A percentile compares a stretch with the other conserved stretches of the same genome.
These are phyloP conservation scores for Lactarius tabidus DNA, from an alignment of 768 basidiomycete genomes.

Conservation along the genomic window DNA sequence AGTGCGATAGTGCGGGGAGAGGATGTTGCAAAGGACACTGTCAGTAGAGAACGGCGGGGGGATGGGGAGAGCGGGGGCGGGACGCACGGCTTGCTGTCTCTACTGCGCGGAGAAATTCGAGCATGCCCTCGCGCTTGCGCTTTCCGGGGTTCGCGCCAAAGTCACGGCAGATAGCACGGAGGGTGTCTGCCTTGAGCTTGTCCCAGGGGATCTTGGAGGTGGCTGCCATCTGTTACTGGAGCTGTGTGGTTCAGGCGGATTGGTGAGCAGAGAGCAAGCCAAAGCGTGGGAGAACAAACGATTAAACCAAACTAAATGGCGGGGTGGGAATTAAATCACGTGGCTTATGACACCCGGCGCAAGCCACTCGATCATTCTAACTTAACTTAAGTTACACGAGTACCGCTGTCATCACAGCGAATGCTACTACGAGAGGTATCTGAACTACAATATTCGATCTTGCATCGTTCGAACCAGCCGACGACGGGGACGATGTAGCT, in stretches of 20 bases:
- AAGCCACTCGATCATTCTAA: too few relatives aligned
- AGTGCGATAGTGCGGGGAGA: not conserved
- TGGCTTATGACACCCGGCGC: not conserved
- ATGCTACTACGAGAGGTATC: not conserved
- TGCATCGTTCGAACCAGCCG: not conserved
- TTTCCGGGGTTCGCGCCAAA: conserved; percentile 26
- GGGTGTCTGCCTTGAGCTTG: conserved; percentile 27
- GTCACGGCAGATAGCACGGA: conserved; percentile 29
- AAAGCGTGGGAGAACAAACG: conserved; percentile 10
- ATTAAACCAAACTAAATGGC: not conserved
- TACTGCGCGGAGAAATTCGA: conserved; percentile 26
- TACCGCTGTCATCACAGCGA: not conserved
- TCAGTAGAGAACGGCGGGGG: not conserved
- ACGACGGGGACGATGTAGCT: not conserved
- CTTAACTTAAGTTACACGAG: not conserved
- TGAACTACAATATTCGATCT: not conserved
- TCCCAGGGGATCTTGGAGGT: conserved; percentile 29
- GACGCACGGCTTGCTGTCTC: conserved; percentile 28
- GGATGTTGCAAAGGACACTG: not conserved
- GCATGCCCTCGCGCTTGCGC: conserved; percentile 27
- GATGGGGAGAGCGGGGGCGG: conserved; percentile 3
- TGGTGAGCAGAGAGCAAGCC: not conserved
- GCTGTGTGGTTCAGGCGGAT: conserved; percentile 4
- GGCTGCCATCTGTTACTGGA: conserved; percentile 5
- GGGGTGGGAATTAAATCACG: conserved; percentile 7